Base-by-base conservation (phyloP, 441 rosid genomes). In the Rhodomyrtus psidioides region DNA sequence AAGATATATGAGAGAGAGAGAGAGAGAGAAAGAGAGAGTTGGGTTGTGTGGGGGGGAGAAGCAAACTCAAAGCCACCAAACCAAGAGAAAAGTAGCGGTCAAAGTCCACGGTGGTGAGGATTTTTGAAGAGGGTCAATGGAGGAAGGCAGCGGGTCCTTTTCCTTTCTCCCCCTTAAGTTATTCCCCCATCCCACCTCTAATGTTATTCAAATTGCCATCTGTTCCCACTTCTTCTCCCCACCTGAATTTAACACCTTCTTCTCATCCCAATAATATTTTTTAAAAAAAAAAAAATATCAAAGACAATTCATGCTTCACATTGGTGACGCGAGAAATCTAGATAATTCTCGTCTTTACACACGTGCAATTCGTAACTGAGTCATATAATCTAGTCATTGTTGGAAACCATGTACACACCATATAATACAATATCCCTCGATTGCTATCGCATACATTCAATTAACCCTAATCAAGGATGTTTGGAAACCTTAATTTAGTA, bases 81-180 rank as follows among this genome's bases (percentile, higher is more conserved):
- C 60, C 65, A 60, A 82, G 39, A 86, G 87, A 86, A 86, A 86
- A 86, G 87, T 86, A 86, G 84, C 9, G 84, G 94, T 94, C 95
- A 92, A 94, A 94, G 96, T 94, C 96, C 88, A 90, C 91, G 87
- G 88, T 83, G 46, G 75, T 46, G 81, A 70, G 86, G 81, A 84
- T 44, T 92, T 91, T 91, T 94, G 91, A 92, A 94, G 49, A 87
- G 89, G 88, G 98, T 95, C 98, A 94, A 93, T 87, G 82, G 91
- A 90, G 95, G 97, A 91, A 87, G 95, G 96, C 94, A 91, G 81
- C 44, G 24, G n/a, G 85, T 88, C 88, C 51, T 87, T 89, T 88
- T 85, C 88, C 55, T 46, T 5, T 85, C 34, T 28, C 42, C 44
- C n/a, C n/a, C n/a, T n/a, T n/a, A n/a, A n/a, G n/a, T n/a, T n/a